Base-by-base conservation (phyloP, 2,329 filamentous ascomycete species). In the Sporothrix variecibatus region DNA sequence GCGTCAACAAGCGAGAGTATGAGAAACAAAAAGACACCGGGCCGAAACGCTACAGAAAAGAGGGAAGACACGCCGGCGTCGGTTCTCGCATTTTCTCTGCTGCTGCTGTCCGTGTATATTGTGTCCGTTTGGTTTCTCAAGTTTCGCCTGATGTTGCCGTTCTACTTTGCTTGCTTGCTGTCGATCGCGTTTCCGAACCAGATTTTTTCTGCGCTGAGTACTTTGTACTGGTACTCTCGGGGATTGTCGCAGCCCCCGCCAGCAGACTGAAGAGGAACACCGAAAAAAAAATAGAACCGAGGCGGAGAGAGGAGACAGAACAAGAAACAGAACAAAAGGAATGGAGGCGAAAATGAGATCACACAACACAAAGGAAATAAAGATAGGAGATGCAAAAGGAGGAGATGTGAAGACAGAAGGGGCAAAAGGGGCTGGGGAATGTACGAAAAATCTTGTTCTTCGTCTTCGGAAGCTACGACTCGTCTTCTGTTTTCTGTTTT, bases 111-210 rank as follows among this genome's bases (percentile, higher is more conserved):
- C 6, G n/a, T 20, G 17, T 58, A 15, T 43, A n/a, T 40, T n/a
- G 20, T 7, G 34, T 60, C 62, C 65, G 65, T 68, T 26, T n/a
- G 26, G 65, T 68, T 34, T 51, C 17, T 49, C 6, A 26, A 38
- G 46, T 28, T 49, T 34, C 51, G 70, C 43, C 43, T 38, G 58
- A 53, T 34, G 26, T 49, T 34, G 31, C 40, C 46, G 56, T 17
- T 17, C 12, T 49, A 15, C 15, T 49, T 20, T 49, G n/a, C 34
- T 72, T 65, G 43, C 72, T 49, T 26, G 4, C 12, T 62, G 72
- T 40, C 51, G 72, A 73, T 70, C 64, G 72, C 51, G 72, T 73
- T 73, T 70, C 53, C 51, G 40, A 73, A 38, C 49, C 26, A 60
- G 38, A 72, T 3, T 46, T 26, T 26, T 20, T 11, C 34, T 40